Evolutionary conservation across 345 rosid species (phyloP), one percentile per base, ranked within the genome.

Genomic region (Brassica incana): DNA sequence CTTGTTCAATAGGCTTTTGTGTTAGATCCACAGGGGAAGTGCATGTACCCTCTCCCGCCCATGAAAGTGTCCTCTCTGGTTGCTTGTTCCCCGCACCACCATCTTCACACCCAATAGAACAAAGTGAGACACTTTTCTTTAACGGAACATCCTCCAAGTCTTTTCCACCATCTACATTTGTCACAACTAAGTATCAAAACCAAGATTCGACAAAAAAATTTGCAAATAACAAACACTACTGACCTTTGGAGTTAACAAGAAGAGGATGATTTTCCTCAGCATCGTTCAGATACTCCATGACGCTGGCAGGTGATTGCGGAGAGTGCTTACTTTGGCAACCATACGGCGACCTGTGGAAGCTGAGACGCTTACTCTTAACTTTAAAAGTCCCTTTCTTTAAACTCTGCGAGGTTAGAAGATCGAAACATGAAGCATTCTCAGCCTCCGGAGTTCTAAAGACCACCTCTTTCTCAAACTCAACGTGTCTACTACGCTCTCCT

Each of bases 1-100:
- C 87, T 72, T 82, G 83, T 65, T 87, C 87, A 38, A 88, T 74
- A 14, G 71, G 43, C 81, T 71, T 71, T 69, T 79, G 74, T 15
- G 80, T 83, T 56, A 81, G 67, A 76, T 83, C 83, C 18, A 76
- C 79, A 40, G 36, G 63, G 27, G 75, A 67, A 15, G 71, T 68
- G 70, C 76, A 73, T 45, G 78, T 68, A 48, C 82, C 75, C n/a
- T 68, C 79, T 52, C 78, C 75, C 9, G 29, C 67, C 76, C 76
- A 75, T 29, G 83, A 75, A 69, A 29, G 35, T 18, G 67, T 54
- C 52, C 81, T 77, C 59, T 80, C 85, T 10, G 32, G 82, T 18
- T 64, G 76, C 56, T 78, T 82, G 67, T 65, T 77, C 33, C 77
- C 73, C 45, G 25, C 71, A 48, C 15, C 38, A 48, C 14, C 38